These are phyloP conservation scores for Barnettozyma californica DNA, from an alignment of 805 yeast species.

Conservation along the genomic window DNA sequence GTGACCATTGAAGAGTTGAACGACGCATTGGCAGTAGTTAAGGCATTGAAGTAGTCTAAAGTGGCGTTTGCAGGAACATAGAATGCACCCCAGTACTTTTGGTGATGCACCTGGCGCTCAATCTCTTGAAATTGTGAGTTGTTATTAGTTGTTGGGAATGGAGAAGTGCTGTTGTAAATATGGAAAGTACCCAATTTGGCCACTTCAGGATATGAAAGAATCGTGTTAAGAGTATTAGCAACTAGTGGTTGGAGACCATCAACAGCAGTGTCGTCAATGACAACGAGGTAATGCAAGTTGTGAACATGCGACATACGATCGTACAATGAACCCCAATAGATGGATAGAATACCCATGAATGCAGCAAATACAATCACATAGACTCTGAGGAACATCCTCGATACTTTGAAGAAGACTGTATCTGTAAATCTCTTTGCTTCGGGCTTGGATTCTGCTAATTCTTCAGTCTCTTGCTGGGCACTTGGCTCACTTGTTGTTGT, in stretches of 20 bases:
- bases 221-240: slow-evolving; percentile 2
- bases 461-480: not conserved
- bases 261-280: slow-evolving; percentile 17
- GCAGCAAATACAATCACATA: slow-evolving; percentile 4
- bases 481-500: not conserved
- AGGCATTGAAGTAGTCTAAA: slow-evolving; percentile 17
- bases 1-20: slow-evolving; percentile 22
- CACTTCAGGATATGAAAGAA: slow-evolving; percentile 7
- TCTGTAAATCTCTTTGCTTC: not conserved
- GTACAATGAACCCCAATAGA: slow-evolving; percentile 26
- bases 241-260: slow-evolving; percentile 12
- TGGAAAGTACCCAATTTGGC: slow-evolving; percentile 16
- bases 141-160: not conserved
- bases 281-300: slow-evolving; percentile 18
- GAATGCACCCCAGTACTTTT: slow-evolving; percentile 54
- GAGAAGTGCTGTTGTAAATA: slow-evolving; percentile 2
- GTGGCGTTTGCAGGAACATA: slow-evolving; percentile 46
- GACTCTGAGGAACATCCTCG: slow-evolving; percentile 5
- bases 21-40: slow-evolving; percentile 9
- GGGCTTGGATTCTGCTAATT: not conserved
- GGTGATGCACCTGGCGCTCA: slow-evolving; percentile 39
- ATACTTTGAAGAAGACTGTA: not conserved
- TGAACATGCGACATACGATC: slow-evolving; percentile 13
- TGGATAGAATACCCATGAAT: slow-evolving; percentile 6
- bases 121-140: slow-evolving; percentile 30